phyloP scores from a whole-genome alignment of 2,329 filamentous ascomycete genomes.

The Lasiodiplodia hormozganensis region DNA sequence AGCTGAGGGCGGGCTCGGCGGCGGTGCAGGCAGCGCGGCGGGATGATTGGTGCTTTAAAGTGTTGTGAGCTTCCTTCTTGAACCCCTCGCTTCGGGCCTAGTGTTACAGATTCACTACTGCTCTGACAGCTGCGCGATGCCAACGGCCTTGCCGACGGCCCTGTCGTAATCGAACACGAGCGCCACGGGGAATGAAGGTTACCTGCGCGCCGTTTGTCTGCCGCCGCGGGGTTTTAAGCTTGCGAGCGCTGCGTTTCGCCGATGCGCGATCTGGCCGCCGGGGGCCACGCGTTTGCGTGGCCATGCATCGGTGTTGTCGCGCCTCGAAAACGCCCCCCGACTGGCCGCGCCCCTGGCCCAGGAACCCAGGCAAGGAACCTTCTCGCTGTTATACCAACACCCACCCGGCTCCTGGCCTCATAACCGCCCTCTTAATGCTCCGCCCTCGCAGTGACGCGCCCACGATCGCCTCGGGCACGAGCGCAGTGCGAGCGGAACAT shows the following conservation, averaged over 20 bases:
- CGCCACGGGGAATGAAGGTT: background rate
- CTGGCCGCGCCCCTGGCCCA: conserved; percentile 18
- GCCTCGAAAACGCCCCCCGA: background rate
- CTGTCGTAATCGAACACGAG: conserved; percentile 25
- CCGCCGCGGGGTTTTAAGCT: conserved; percentile 21
- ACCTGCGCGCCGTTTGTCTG: conserved; percentile 7
- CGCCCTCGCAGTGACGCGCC: conserved; percentile 3
- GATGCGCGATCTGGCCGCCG: conserved; percentile 9
- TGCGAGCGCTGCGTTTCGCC: background rate
- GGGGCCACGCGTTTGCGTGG: conserved; percentile 23
- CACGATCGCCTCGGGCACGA: background rate
- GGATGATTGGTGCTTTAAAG: conserved; percentile 13
- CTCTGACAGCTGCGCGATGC: conserved; percentile 1
- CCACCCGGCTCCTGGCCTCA: background rate
- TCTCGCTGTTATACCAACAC: background rate
- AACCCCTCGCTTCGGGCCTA: conserved; percentile 23
- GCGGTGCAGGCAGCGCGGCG: conserved; percentile 16
- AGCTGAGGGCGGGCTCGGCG: conserved; percentile 24
- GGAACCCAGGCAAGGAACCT: conserved; percentile 5
- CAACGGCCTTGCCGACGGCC: conserved; percentile 13
- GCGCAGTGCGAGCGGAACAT: background rate
- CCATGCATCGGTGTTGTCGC: background rate
- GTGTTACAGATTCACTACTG: conserved; percentile 26
- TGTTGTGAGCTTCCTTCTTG: conserved; percentile 14
- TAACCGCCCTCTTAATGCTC: background rate